Conservation (phyloP, 1,139 yeast genomes). For the Pichia sp. region DNA sequence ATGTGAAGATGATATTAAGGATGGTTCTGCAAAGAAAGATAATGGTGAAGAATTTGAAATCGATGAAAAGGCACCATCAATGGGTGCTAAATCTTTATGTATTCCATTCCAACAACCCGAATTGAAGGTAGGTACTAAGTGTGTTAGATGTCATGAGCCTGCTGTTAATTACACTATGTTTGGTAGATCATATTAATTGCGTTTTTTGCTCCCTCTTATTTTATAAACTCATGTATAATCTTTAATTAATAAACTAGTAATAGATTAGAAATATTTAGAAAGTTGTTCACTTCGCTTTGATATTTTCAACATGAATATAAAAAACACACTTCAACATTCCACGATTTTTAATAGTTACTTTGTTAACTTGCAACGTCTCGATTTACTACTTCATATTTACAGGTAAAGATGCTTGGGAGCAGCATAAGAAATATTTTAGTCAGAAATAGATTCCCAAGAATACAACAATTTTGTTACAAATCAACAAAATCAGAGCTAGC, state of each 20-base stretch:
- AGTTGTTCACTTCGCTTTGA: too few relatives aligned
- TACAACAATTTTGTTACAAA: neutral
- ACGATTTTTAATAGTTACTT: too few relatives aligned
- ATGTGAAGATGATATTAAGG: slow-evolving; percentile 97
- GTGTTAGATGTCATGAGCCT: slow-evolving; percentile 72
- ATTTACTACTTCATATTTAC: neutral
- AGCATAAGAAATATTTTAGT: neutral
- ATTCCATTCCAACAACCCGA: slow-evolving; percentile 91
- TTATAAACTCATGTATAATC: neutral
- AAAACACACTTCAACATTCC: too few relatives aligned
- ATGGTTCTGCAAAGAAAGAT: slow-evolving; percentile 74
- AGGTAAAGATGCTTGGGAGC: neutral
- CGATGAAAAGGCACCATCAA: slow-evolving; percentile 95
- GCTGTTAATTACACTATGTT: slow-evolving; percentile 87
- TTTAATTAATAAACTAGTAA: neutral
- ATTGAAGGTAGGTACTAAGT: slow-evolving; percentile 70
- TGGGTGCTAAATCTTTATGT: slow-evolving; percentile 99
- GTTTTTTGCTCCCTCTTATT: neutral
- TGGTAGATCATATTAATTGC: slow-evolving; percentile 84
- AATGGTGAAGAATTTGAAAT: slow-evolving; percentile 78
- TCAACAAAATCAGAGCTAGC: slow-evolving; percentile 14
- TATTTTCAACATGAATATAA: neutral
- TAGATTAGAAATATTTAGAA: neutral
- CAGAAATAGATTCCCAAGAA: neutral
- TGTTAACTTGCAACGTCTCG: neutral